Base-by-base conservation (phyloP, 2,329 filamentous ascomycete species). In the Setomelanomma holmii region DNA sequence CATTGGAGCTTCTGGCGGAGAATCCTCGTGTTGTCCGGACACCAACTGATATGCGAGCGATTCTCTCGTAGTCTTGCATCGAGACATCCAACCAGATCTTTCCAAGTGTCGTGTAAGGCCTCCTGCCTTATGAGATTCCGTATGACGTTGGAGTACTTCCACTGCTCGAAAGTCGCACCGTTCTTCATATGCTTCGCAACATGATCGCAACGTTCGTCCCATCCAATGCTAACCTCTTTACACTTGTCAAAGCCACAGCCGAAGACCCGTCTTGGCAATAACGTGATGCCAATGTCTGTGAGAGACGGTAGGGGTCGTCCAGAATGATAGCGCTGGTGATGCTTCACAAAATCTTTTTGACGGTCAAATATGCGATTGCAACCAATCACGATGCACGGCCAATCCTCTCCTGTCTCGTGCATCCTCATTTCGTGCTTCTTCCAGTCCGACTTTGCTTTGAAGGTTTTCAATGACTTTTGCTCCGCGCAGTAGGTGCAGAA, bases 141-240 rank as follows among this genome's bases (percentile, higher is more conserved):
- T 38, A 75, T 72, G 12, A 73, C 71, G 27, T 72, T 74, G 14
- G 71, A 72, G 50, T 75, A 74, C 45, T 73, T 73, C 72, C 72
- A 75, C 19, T 72, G 64, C 30, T 72, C 66, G 17, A 64, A 67
- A 7, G 61, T 67, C 12, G 64, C 62, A 17, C 72, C 72, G 19
- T 74, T 72, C 55, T 74, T 72, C 69, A 74, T 74, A 40, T 74
- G 71, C 46, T 74, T 72, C 5, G 71, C 72, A 34, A 75, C 70
- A 41, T 75, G 72, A 48, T 74, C 69, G 52, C 71, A 74, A 40
- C 72, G 64, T 49, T 74, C 71, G 34, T 75, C 71, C 71, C 71
- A 75, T 23, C 69, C 70, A 43, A 72, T 72, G 61, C 69, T 73
- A 17, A 75, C 70, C 35, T 72, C 70, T 61, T 75, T 75, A 45